Evolutionary conservation across 1,284 basidiomycete species (phyloP).

Genomic region (Heterobasidion parviporum): DNA sequence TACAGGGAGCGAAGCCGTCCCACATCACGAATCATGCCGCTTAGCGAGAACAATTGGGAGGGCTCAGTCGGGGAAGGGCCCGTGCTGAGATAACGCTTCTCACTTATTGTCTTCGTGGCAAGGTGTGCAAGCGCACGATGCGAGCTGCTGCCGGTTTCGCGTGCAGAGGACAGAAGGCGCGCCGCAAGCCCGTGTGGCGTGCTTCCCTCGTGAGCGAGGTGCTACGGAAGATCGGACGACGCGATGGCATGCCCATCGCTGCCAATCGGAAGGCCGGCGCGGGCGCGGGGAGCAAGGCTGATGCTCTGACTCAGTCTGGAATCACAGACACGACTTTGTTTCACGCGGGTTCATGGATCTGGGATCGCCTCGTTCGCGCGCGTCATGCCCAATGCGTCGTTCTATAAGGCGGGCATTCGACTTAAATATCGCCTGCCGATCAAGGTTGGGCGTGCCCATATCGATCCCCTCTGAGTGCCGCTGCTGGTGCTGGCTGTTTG

Average conservation of each 20-base stretch:
- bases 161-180: background rate
- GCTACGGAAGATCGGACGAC: too few species aligned
- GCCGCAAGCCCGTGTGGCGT: too few species aligned
- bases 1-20: too few species aligned
- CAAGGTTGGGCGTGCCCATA: background rate
- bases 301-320: background rate
- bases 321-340: background rate
- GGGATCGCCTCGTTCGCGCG: background rate
- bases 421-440: background rate
- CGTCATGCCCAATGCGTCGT: background rate
- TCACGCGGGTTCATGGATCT: background rate
- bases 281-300: background rate
- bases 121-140: background rate
- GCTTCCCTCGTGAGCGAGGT: too few species aligned
- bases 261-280: background rate
- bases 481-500: background rate
- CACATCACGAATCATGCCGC: constrained; percentile 2
- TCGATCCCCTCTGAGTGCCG: background rate
- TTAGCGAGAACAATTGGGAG: constrained; percentile 8
- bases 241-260: too few species aligned
- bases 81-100: constrained; percentile 11
- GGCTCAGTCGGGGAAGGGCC: background rate
- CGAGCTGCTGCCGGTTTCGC: background rate
- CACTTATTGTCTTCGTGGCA: constrained; percentile 8
- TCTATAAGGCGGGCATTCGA: background rate